phyloP scores from a whole-genome alignment of 2,329 filamentous ascomycete species.

The Aspergillus persii region DNA sequence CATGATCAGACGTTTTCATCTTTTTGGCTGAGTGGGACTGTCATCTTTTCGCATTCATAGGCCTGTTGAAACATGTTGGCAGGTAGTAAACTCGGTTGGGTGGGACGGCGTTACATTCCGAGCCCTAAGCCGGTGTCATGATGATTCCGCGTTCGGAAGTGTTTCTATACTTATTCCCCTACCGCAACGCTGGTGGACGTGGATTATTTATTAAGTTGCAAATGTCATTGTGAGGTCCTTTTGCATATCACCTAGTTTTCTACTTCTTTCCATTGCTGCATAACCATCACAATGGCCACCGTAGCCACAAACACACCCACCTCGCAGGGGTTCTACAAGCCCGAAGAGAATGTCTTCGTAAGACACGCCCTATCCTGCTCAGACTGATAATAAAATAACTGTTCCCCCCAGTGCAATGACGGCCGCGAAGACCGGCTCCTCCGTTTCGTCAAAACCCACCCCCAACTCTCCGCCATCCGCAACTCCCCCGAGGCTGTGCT shows the following conservation, averaged over 20 bases:
- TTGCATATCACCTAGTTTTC: no score
- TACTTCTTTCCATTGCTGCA: no score
- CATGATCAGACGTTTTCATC: neutral
- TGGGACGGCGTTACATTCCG: neutral
- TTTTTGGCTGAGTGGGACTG: neutral
- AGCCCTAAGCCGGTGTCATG: neutral
- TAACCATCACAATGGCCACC: neutral
- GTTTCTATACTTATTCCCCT: neutral
- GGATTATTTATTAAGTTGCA: neutral
- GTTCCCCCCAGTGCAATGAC: neutral
- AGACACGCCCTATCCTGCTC: no score
- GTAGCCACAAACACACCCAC: neutral
- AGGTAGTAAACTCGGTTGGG: neutral
- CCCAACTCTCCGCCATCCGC: slow-evolving; percentile 44
- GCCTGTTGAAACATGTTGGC: neutral
- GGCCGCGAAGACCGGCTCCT: neutral
- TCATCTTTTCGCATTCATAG: neutral
- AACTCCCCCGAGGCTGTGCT: slow-evolving; percentile 66
- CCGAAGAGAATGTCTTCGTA: neutral
- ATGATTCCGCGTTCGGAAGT: neutral
- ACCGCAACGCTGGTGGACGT: neutral
- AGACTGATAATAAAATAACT: neutral
- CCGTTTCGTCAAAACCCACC: neutral
- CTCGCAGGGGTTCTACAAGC: neutral
- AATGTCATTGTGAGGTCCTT: neutral